Evolutionary conservation across 2,329 filamentous ascomycete genomes (phyloP), one percentile per base, ranked within the genome.

Genomic region (Nannizziopsis arthrosporioides): DNA sequence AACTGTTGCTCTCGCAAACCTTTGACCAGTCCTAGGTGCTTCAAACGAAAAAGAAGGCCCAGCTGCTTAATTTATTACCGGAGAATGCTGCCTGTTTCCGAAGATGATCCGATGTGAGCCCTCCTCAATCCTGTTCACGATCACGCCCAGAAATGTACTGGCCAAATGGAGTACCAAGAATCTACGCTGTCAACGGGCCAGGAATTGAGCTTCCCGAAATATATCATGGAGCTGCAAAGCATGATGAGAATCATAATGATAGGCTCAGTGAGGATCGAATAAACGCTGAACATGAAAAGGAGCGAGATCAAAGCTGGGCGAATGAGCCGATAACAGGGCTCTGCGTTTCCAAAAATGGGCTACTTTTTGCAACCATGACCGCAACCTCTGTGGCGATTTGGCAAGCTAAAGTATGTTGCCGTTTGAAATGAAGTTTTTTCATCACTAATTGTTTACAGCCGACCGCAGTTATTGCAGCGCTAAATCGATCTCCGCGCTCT

Each of bases 331-430:
- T 95, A 47, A 69, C 86, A 53, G 84, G 85, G 5, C 71, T 94
- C 47, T 80, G 81, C 54, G 77, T 88, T 36, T 85, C 89, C 1
- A 80, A 89, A 39, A 82, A 77, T 48, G 89, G 89, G 36, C 83
- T 89, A 59, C 70, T 84, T 53, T 95, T 98, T 67, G 85, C 85
- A 44, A 87, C 87, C 41, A 86, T 95, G 61, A 95, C 90, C 0
- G 71, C 77, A 4, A 85, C 85, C 1, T 84, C 85, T 10, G 79
- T 98, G 64, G 87, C 85, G n/a, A 76, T 98, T 56, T 98, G 92
- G 92, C 92, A 98, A 69, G 90, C 86, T 48, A 90, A 90, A 76
- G 87, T 88, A 74, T 51, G 51, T 15, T 17, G 18, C 18, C 27
- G 44, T 30, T 42, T 15, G 38, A 38, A 49, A 42, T 39, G 47